phyloP scores from a whole-genome alignment of 1,139 yeast species.

The Waltiozyma sp. region DNA sequence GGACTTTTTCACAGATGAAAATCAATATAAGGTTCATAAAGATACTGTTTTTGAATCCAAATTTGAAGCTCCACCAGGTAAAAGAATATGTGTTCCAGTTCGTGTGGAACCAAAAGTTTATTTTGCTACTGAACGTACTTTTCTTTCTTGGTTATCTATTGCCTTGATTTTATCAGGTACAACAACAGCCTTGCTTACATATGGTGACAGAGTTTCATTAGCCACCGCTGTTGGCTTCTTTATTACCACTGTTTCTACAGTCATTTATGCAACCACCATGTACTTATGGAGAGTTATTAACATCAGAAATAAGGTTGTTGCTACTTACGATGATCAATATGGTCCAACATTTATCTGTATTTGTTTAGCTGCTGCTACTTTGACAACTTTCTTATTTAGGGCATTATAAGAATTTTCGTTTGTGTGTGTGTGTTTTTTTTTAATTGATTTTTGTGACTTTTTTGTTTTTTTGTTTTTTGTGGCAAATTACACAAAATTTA shows the following conservation, averaged over 20 bases:
- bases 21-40: constrained; percentile 62
- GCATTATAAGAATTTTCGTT: constrained; percentile 11
- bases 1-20: constrained; percentile 45
- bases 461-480: neutral
- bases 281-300: constrained; percentile 77
- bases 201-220: constrained; percentile 56
- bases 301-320: constrained; percentile 74
- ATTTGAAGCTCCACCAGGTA: constrained; percentile 68
- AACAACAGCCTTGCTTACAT: constrained; percentile 58
- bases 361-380: constrained; percentile 62
- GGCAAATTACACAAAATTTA: neutral
- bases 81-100: constrained; percentile 63
- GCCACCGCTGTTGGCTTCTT: constrained; percentile 88
- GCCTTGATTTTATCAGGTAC: constrained; percentile 65
- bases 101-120: constrained; percentile 80
- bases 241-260: constrained; percentile 63
- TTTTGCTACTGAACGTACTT: constrained; percentile 77
- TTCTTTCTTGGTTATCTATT: constrained; percentile 66
- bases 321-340: constrained; percentile 72
- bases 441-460: no score
- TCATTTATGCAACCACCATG: constrained; percentile 60
- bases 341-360: constrained; percentile 83
- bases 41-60: constrained; percentile 67
- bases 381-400: constrained; percentile 47
- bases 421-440: no score